phyloP scores from a whole-genome alignment of 495 filamentous ascomycete genomes.

The Daldinia caldariorum region DNA sequence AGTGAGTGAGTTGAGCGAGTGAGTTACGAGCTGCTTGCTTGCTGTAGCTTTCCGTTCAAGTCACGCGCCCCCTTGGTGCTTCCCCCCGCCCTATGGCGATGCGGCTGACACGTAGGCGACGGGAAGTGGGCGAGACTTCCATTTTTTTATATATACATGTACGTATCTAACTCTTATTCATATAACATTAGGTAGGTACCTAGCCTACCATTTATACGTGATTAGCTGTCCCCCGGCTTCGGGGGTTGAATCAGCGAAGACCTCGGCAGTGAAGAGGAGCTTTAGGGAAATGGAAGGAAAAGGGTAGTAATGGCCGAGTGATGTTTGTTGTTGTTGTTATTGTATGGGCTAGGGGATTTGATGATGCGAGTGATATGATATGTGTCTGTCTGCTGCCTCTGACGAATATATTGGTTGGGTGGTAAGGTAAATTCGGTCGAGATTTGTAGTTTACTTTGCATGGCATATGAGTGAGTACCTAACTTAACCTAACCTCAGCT shows the following conservation, averaged over 20 bases:
- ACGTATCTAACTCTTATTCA: neutral
- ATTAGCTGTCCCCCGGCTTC: neutral
- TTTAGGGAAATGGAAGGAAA: neutral
- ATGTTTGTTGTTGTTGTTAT: neutral
- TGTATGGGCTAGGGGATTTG: neutral
- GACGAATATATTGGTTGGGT: neutral
- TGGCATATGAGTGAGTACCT: no score
- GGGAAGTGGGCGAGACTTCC: slow-evolving; percentile 24
- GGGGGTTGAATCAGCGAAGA: neutral
- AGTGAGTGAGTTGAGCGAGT: neutral
- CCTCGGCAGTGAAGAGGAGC: neutral
- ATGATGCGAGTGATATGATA: neutral
- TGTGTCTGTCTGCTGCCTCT: neutral
- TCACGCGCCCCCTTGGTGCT: slow-evolving; percentile 11
- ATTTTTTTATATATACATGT: slow-evolving; percentile 6
- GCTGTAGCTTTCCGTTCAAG: slow-evolving; percentile 20
- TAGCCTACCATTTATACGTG: neutral
- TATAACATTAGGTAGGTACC: neutral
- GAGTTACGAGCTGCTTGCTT: slow-evolving; percentile 2
- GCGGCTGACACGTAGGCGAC: slow-evolving; percentile 43
- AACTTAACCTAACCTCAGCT: no score
- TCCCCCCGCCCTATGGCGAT: slow-evolving; percentile 28
- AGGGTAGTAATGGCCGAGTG: neutral
- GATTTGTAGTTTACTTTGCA: neutral
- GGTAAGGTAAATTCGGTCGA: neutral